These are phyloP conservation scores for Aegilops sharonensis DNA, from an alignment of 176 grass and related monocot genomes.

Conservation along the genomic window DNA sequence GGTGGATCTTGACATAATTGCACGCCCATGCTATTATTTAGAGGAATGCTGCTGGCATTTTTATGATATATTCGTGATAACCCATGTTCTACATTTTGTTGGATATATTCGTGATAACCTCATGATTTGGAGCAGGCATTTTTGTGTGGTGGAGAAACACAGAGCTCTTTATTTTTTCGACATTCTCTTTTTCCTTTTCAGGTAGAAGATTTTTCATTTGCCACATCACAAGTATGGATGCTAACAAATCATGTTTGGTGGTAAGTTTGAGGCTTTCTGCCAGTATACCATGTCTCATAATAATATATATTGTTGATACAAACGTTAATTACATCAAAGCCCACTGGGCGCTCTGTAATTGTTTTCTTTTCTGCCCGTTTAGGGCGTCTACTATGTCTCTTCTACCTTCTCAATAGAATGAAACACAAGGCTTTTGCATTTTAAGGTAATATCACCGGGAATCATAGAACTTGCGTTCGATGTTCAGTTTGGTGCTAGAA, in stretches of 20 bases:
- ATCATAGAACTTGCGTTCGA: too few species aligned
- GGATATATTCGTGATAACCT: not conserved
- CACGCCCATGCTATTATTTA: not conserved
- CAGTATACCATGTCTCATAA: too few species aligned
- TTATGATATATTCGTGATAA: not conserved
- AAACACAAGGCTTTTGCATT: not conserved
- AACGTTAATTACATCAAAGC: too few species aligned
- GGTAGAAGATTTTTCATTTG: not conserved
- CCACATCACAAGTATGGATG: too few species aligned
- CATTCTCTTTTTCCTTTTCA: too few species aligned
- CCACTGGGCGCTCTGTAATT: too few species aligned
- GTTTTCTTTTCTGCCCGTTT: too few species aligned
- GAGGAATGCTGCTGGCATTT: not conserved
- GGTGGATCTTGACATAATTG: not conserved
- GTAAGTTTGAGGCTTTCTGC: not conserved
- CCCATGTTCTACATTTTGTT: not conserved
- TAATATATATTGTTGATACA: too few species aligned
- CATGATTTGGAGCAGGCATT: not conserved
- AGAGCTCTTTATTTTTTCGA: not conserved
- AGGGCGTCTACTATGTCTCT: too few species aligned
- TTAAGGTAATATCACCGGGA: not conserved
- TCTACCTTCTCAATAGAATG: too few species aligned
- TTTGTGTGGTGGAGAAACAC: too few species aligned
- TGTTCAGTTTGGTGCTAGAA: too few species aligned
- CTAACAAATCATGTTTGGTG: not conserved